Percentiles rank a stretch among this genome's conserved stretches.
Evolutionary conservation across 108 stramenopile species (phyloP).

Genomic region (Stephanodiscus triporus): DNA sequence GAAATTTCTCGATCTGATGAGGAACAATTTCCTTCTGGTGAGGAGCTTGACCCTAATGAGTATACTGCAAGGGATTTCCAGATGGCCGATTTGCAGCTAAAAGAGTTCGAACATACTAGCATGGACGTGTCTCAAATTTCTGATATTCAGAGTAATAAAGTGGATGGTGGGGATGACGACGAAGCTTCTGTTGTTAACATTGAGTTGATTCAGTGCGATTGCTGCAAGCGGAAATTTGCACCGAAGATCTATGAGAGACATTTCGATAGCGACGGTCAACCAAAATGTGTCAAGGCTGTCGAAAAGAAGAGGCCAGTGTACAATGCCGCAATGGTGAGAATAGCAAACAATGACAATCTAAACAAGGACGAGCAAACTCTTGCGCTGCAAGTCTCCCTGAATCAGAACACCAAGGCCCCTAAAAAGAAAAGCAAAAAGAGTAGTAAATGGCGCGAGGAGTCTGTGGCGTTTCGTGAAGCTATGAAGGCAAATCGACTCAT

Average conservation of each 20-base stretch:
- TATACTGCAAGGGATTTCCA: background rate
- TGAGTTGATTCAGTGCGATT: conserved; percentile 33
- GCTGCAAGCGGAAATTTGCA: conserved; percentile 45
- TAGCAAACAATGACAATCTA: conserved; percentile 41
- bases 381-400: conserved; percentile 26
- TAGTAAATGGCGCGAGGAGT: conserved; percentile 46
- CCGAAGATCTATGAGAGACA: conserved; percentile 49
- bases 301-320: conserved; percentile 43
- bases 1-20: background rate
- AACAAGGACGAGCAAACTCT: conserved; percentile 44
- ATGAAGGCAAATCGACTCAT: conserved; percentile 39
- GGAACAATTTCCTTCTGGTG: no score
- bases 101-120: background rate
- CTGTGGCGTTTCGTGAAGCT: conserved; percentile 30
- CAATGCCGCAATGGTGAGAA: conserved; percentile 43
- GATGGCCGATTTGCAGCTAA: background rate
- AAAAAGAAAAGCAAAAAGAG: conserved; percentile 26
- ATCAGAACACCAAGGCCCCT: conserved; percentile 14
- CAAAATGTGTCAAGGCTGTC: conserved; percentile 32
- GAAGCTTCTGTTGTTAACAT: conserved; percentile 38
- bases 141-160: conserved; percentile 5
- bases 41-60: background rate
- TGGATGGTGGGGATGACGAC: conserved; percentile 13
- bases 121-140: conserved; percentile 5
- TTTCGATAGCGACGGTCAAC: conserved; percentile 44